phyloP scores from a whole-genome alignment of 176 grass and related monocot species.

The Raddia distichophylla region DNA sequence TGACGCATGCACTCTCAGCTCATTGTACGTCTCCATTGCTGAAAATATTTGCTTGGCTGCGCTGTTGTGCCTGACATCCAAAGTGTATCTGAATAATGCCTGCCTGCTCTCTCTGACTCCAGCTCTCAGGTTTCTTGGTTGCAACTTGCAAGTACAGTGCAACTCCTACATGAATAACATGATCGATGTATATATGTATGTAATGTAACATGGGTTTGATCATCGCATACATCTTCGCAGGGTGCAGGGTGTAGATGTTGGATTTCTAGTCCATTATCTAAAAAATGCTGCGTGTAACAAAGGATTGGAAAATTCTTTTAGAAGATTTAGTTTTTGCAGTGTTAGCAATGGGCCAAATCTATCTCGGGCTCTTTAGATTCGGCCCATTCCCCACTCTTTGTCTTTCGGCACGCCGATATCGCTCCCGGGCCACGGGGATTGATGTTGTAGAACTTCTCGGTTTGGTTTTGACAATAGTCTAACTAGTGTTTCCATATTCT shows the following conservation, averaged over 20 bases:
- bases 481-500: too few relatives aligned
- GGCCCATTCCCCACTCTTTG: neutral
- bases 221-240: too few relatives aligned
- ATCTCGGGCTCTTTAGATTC: neutral
- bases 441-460: too few relatives aligned
- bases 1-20: neutral
- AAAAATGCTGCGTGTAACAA: too few relatives aligned
- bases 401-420: too few relatives aligned
- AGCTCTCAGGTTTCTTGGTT: neutral
- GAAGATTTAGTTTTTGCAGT: neutral
- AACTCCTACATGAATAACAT: too few relatives aligned
- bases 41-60: conserved; percentile 28
- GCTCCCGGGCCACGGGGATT: too few relatives aligned
- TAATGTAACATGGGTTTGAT: too few relatives aligned
- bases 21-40: conserved; percentile 17
- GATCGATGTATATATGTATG: neutral
- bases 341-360: neutral
- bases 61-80: neutral
- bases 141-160: too few relatives aligned
- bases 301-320: neutral
- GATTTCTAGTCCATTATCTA: too few relatives aligned
- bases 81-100: neutral
- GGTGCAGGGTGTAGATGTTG: too few relatives aligned
- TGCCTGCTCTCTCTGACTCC: conserved; percentile 30
- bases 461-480: too few relatives aligned